phyloP scores from a whole-genome alignment of 768 basidiomycete species.

The Russula olivacea region DNA sequence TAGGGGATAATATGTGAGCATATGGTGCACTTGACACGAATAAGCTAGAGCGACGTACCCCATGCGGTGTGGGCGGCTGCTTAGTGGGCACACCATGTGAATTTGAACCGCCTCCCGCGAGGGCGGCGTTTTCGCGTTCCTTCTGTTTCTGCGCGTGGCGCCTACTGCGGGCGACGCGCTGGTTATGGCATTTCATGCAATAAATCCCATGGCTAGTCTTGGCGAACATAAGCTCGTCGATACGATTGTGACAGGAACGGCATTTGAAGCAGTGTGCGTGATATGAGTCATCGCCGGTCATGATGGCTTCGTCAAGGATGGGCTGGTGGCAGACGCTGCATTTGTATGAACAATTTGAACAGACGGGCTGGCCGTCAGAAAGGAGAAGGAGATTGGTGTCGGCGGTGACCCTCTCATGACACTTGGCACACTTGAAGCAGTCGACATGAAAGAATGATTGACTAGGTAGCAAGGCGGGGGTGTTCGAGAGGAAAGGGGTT shows the following conservation, averaged over 20 bases:
- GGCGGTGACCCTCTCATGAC: constrained; percentile 83
- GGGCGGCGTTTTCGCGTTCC: constrained; percentile 39
- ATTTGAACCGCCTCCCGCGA: constrained; percentile 40
- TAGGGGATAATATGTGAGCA: neutral
- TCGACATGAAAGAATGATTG: constrained; percentile 93
- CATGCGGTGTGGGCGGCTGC: constrained; percentile 35
- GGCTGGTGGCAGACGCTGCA: constrained; percentile 93
- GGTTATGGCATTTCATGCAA: constrained; percentile 98
- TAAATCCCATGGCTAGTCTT: constrained; percentile 98
- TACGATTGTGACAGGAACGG: constrained; percentile 87
- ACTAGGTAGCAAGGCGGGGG: constrained; percentile 37
- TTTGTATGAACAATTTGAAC: constrained; percentile 87
- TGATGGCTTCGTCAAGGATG: constrained; percentile 98
- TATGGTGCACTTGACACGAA: neutral
- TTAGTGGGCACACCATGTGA: constrained; percentile 30
- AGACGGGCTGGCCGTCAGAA: constrained; percentile 97
- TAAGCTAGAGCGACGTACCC: constrained; percentile 18
- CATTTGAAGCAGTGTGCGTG: constrained; percentile 99
- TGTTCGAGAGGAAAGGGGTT: constrained; percentile 1
- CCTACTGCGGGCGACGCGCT: constrained; percentile 89
- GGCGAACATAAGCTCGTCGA: constrained; percentile 97
- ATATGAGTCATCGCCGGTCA: constrained; percentile 98
- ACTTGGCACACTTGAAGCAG: constrained; percentile 97
- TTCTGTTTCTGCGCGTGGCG: constrained; percentile 87
- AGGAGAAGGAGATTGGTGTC: constrained; percentile 96